Evolutionary conservation across 2,329 filamentous ascomycete genomes (phyloP).

Genomic region (Claviceps maximensis): DNA sequence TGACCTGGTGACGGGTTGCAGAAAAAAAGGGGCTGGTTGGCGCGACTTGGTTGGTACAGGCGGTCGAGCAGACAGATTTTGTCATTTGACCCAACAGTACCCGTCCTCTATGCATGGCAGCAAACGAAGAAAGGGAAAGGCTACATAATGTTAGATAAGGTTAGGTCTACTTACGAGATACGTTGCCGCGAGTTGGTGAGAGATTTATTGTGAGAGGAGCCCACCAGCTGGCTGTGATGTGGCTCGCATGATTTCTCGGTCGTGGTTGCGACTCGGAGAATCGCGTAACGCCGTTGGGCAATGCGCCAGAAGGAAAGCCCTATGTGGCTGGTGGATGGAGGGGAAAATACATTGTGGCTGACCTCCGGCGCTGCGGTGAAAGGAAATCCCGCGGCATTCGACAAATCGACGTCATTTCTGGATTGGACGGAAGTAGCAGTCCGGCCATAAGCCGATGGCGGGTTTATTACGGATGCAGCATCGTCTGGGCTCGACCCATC

Average conservation of each 20-base stretch:
- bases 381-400: neutral
- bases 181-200: neutral
- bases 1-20: neutral
- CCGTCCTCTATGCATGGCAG: neutral
- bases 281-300: slow-evolving; percentile 2
- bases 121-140: neutral
- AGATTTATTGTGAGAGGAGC: neutral
- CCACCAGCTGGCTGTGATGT: slow-evolving; percentile 1
- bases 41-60: neutral
- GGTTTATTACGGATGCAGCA: neutral
- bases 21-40: neutral
- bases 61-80: neutral
- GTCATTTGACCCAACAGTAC: neutral
- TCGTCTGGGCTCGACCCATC: neutral
- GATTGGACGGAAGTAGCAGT: neutral
- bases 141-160: neutral
- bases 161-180: neutral
- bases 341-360: neutral
- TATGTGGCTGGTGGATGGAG: neutral
- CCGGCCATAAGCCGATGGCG: neutral
- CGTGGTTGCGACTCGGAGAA: slow-evolving; percentile 1
- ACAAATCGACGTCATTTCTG: neutral
- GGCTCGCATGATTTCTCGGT: neutral
- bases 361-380: neutral
- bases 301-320: neutral